Base-by-base conservation (phyloP, 192 early-diverging fungal species). In the Pecoramyces ruminantium region DNA sequence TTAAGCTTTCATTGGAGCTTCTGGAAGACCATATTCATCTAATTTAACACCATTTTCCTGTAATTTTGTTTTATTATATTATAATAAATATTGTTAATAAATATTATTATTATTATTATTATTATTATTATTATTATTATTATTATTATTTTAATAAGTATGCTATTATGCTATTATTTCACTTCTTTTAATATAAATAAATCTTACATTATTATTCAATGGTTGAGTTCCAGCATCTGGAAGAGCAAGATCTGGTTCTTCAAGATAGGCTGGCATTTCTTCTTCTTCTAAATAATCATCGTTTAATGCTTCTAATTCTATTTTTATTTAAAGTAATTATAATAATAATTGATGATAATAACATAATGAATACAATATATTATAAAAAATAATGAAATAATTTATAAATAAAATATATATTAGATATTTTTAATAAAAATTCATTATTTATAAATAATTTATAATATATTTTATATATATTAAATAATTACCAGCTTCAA, bases 291-390 rank as follows among this genome's bases (percentile, higher is more conserved):
- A 88, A 40, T 91, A 80, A 79, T 99, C 97, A 83, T 97, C 96
- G 25, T 95, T 95, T 79, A 99, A 90, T 11, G 96, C 98, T 81
- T 99, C 96, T 86, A 99, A 85, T 89, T 99, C 98, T 89, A 78
- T 28, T 9, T 15, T 78, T 40, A 58, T 67, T 78, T 30, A 25
- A 29, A 78, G 6, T 38, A 78, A 84, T 28, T 38, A 78, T 21
- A 28, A 81, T 40, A 5, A 77, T 29, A 67, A 18, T 28, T 21
- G 18, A 81, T 17, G 12, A 30, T 38, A 82, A 34, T 28, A 4
- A 58, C 30, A 40, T 21, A 28, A 34, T 30, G 15, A 27, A 29
- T 1, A 15, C 11, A 27, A 21, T 28, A 28, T 27, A 82, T 21
- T 30, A 25, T n/a, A n/a, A n/a, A n/a, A n/a, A n/a, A 21, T 38